These are phyloP conservation scores for Dichotomocladium elegans DNA, from an alignment of 371 early-diverging fungal species.

Conservation along the genomic window DNA sequence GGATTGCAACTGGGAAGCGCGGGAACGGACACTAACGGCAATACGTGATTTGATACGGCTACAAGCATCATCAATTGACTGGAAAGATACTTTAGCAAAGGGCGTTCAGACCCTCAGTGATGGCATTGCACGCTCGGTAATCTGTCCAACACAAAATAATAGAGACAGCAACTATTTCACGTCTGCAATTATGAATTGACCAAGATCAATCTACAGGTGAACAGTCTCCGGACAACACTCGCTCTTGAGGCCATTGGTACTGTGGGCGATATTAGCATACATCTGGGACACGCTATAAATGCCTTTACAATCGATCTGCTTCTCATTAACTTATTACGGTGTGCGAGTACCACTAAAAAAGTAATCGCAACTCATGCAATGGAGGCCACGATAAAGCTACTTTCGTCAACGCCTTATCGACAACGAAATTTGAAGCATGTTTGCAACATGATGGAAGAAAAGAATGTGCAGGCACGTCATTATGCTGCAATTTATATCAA, in stretches of 20 bases:
- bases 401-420: constrained; percentile 20
- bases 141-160: no score
- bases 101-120: no score
- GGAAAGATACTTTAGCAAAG: no score
- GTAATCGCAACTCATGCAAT: constrained; percentile 9
- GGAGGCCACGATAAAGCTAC: constrained; percentile 14
- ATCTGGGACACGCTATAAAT: constrained; percentile 18
- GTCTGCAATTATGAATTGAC: neutral
- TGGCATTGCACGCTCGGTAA: no score
- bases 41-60: no score
- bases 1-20: constrained; percentile 12
- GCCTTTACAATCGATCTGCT: constrained; percentile 21
- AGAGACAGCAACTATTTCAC: neutral
- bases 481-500: constrained; percentile 7
- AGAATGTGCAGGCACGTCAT: constrained; percentile 16
- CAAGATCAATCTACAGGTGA: constrained; percentile 12
- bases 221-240: constrained; percentile 29
- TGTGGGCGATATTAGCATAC: constrained; percentile 15
- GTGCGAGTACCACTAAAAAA: constrained; percentile 23
- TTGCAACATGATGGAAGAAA: constrained; percentile 11
- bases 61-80: no score
- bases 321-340: constrained; percentile 20
- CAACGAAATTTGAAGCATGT: constrained; percentile 15
- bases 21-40: no score
- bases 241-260: constrained; percentile 20